Evolutionary conservation across 2,329 filamentous ascomycete genomes (phyloP).

Genomic region (Ophiocordyceps camponoti-rufipedis): DNA sequence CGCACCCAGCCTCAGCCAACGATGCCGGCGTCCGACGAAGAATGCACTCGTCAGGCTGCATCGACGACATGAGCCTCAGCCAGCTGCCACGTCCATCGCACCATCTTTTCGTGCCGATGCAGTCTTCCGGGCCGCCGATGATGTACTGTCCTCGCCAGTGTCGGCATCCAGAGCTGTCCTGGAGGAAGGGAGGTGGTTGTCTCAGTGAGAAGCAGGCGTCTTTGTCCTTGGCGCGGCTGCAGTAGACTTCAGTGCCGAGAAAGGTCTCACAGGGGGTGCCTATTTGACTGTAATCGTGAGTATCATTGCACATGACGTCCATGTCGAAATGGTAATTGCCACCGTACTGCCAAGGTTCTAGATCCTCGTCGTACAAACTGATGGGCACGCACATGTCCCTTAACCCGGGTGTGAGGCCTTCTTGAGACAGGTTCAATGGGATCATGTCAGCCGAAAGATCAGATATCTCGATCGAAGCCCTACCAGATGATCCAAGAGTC

Average conservation of each 20-base stretch:
- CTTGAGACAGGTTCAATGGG: not conserved
- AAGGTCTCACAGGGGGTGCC: not conserved
- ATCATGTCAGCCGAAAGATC: not conserved
- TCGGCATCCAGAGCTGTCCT: not conserved
- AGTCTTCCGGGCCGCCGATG: not conserved
- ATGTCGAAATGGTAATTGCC: not conserved
- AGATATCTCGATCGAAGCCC: not conserved
- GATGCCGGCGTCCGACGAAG: not conserved
- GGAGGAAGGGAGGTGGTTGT: not conserved
- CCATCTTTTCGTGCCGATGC: not conserved
- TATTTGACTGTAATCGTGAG: not conserved
- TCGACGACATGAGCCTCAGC: not conserved
- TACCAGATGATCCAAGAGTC: not conserved
- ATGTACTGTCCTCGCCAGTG: not conserved
- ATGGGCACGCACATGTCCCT: not conserved
- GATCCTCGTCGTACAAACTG: not conserved
- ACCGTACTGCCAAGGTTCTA: not conserved
- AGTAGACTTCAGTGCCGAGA: not conserved
- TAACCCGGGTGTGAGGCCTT: not conserved
- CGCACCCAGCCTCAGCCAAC: not conserved
- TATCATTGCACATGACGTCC: not conserved
- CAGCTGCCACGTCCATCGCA: not conserved
- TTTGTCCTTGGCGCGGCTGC: not conserved
- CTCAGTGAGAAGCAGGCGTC: not conserved
- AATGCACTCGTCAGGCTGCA: not conserved